phyloP scores from a whole-genome alignment of 345 rosid species.

The Crucihimalaya himalaica region DNA sequence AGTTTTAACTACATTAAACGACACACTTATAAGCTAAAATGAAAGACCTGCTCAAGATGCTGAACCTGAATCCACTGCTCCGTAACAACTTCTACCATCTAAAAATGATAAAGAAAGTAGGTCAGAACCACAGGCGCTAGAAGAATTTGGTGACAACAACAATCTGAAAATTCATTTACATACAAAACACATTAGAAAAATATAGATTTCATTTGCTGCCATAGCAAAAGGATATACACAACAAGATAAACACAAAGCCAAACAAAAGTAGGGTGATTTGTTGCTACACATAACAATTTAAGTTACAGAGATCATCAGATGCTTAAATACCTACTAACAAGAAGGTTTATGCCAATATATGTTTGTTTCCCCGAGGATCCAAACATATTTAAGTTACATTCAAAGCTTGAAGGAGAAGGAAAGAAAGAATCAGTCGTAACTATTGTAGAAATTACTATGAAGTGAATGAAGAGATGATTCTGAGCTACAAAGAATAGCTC shows the following conservation, averaged over 20 bases:
- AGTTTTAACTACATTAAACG: not conserved
- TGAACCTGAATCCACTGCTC: constrained; percentile 41
- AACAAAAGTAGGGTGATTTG: not conserved
- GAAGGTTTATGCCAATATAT: not conserved
- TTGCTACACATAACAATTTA: not conserved
- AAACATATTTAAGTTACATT: not conserved
- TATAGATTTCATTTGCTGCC: not conserved
- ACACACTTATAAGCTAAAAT: not conserved
- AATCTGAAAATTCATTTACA: constrained; percentile 11
- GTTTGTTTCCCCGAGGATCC: not conserved
- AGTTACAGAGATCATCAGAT: not conserved
- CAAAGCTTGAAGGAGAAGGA: not conserved
- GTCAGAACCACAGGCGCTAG: not conserved
- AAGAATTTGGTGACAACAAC: constrained; percentile 5
- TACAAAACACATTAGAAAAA: constrained; percentile 1
- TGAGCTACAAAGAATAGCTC: not conserved
- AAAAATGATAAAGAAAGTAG: constrained; percentile 1
- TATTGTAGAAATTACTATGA: not conserved
- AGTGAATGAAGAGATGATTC: constrained; percentile 4
- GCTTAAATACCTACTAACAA: not conserved
- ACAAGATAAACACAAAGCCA: constrained; percentile 12
- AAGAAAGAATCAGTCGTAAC: not conserved
- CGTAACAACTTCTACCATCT: constrained; percentile 30
- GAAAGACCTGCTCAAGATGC: constrained; percentile 40
- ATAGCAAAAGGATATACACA: not conserved